Evolutionary conservation across 2,329 filamentous ascomycete genomes (phyloP).

Genomic region (Ilyonectria robusta): DNA sequence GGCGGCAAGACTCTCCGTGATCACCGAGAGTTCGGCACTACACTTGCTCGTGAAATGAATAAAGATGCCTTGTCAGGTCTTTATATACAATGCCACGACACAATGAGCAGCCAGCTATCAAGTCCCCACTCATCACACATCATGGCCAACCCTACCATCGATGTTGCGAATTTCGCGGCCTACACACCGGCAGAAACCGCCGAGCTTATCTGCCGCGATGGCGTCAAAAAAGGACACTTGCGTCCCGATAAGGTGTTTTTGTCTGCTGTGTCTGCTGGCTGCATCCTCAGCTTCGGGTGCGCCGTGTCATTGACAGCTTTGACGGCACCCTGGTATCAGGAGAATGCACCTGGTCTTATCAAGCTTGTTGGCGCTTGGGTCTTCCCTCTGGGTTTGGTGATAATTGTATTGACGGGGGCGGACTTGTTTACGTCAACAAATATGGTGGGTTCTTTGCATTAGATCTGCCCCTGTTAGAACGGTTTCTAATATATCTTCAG

Average conservation of each 20-base stretch:
- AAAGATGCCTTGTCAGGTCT: not conserved
- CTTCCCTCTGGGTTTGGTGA: constrained; percentile 41
- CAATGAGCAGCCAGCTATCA: not conserved
- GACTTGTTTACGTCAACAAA: constrained; percentile 43
- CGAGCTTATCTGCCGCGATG: constrained; percentile 39
- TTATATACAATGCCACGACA: not conserved
- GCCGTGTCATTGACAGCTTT: constrained; percentile 40
- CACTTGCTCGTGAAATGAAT: not conserved
- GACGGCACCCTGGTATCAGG: constrained; percentile 42
- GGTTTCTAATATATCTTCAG: constrained; percentile 20
- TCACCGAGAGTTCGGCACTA: not conserved
- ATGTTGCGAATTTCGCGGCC: constrained; percentile 36
- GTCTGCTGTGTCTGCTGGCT: constrained; percentile 39
- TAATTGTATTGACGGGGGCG: constrained; percentile 40
- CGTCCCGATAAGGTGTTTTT: constrained; percentile 41
- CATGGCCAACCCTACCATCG: constrained; percentile 39
- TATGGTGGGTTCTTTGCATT: constrained; percentile 28
- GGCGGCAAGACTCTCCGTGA: not conserved
- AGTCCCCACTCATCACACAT: not conserved
- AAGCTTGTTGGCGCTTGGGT: constrained; percentile 42
- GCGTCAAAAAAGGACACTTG: constrained; percentile 38
- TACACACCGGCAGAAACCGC: constrained; percentile 43
- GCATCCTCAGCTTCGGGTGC: constrained; percentile 43
- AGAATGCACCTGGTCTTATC: constrained; percentile 41
- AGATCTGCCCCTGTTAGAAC: not conserved